phyloP scores from a whole-genome alignment of 495 filamentous ascomycete genomes.

The Schizothecium vesticola region DNA sequence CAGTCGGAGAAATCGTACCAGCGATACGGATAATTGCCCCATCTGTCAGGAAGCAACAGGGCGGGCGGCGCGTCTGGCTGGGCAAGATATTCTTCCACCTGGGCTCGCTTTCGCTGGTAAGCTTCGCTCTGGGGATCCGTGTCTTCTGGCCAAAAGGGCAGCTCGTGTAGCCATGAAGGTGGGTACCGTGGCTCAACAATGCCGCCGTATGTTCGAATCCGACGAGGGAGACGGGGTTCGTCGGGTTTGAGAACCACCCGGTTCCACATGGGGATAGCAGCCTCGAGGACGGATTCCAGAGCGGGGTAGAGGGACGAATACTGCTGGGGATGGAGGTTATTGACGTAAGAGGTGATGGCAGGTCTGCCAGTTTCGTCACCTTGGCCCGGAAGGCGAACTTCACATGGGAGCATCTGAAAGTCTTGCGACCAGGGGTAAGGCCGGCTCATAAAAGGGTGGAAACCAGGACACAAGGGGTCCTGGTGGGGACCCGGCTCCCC shows the following conservation, averaged over 20 bases:
- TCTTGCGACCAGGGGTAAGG: neutral
- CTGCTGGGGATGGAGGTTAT: neutral
- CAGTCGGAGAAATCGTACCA: neutral
- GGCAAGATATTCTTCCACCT: neutral
- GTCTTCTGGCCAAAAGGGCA: neutral
- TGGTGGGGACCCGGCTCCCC: neutral
- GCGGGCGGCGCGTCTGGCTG: neutral
- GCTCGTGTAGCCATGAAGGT: neutral
- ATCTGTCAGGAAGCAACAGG: neutral
- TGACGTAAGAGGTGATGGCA: neutral
- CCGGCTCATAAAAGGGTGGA: neutral
- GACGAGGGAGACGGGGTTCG: neutral
- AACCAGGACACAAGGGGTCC: neutral
- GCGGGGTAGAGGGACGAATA: neutral
- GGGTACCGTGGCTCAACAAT: neutral
- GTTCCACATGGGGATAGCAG: neutral
- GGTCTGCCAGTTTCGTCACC: neutral
- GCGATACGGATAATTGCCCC: neutral
- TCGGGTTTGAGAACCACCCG: neutral
- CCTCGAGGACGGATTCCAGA: neutral
- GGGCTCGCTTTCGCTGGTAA: neutral
- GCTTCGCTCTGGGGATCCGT: neutral
- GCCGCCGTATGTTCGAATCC: neutral
- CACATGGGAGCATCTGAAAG: neutral
- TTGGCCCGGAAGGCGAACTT: neutral